Percentiles rank a stretch among this genome's conserved stretches.
Evolutionary conservation across 345 rosid species (phyloP).

Genomic region (Firmiana major): DNA sequence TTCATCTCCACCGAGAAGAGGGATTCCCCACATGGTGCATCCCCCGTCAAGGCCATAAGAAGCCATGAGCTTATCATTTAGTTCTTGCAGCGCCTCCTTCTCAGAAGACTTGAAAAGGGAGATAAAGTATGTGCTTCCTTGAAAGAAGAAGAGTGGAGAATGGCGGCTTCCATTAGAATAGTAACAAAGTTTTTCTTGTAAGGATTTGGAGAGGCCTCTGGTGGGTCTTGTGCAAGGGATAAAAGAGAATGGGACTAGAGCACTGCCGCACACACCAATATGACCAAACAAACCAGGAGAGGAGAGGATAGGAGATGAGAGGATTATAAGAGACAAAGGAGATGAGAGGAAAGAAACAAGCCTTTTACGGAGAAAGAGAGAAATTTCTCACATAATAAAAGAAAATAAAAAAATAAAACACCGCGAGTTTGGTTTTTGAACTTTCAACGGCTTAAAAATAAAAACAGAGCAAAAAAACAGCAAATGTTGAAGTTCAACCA

Average conservation of each 20-base stretch:
- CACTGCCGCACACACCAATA: slow-evolving; percentile 18
- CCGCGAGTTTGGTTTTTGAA: slow-evolving; percentile 26
- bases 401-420: neutral
- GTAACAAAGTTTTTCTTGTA: slow-evolving; percentile 70
- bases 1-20: slow-evolving; percentile 55
- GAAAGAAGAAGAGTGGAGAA: slow-evolving; percentile 54
- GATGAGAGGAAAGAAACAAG: neutral
- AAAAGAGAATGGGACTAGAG: neutral
- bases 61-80: slow-evolving; percentile 52
- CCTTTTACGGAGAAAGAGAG: too few relatives aligned
- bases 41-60: slow-evolving; percentile 24
- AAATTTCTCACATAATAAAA: neutral
- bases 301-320: too few relatives aligned
- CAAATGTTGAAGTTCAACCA: neutral
- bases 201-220: slow-evolving; percentile 38
- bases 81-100: slow-evolving; percentile 68
- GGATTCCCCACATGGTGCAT: slow-evolving; percentile 74
- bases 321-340: neutral
- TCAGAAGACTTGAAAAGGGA: slow-evolving; percentile 74
- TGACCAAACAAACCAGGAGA: neutral
- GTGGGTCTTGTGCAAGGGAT: slow-evolving; percentile 20
- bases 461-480: neutral
- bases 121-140: slow-evolving; percentile 78
- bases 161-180: slow-evolving; percentile 41
- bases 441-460: slow-evolving; percentile 8